phyloP scores from a whole-genome alignment of 768 basidiomycete species.

The Tricholoma saponaceum region DNA sequence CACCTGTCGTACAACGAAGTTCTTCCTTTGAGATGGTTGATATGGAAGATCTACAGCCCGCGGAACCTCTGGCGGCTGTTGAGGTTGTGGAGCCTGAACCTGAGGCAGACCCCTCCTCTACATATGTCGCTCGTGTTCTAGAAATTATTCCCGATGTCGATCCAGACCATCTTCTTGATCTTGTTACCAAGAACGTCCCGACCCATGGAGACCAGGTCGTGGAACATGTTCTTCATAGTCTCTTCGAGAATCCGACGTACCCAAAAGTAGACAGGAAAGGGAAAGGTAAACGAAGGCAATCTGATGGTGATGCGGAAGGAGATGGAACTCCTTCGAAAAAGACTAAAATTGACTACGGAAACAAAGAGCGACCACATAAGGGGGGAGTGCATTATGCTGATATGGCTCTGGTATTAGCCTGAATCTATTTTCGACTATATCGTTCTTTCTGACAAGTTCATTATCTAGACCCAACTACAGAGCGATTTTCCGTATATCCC shows the following conservation, averaged over 20 bases:
- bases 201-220: conserved; percentile 37
- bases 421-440: conserved; percentile 2
- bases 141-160: conserved; percentile 71
- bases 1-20: not conserved
- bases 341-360: conserved; percentile 51
- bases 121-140: conserved; percentile 45
- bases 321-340: conserved; percentile 28
- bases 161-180: conserved; percentile 43
- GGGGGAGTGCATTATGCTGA: conserved; percentile 45
- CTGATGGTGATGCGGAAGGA: conserved; percentile 28
- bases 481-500: conserved; percentile 49
- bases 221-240: conserved; percentile 49
- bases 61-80: not conserved
- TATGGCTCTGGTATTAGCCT: conserved; percentile 45
- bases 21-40: not conserved
- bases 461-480: conserved; percentile 40
- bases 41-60: not conserved
- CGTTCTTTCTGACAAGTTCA: not conserved
- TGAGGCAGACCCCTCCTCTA: not conserved
- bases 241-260: conserved; percentile 59
- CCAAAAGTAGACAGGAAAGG: conserved; percentile 39
- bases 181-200: conserved; percentile 42
- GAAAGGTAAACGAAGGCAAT: conserved; percentile 25
- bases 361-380: conserved; percentile 36
- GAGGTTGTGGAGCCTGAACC: not conserved